Base-by-base conservation (phyloP, 1,139 yeast species). In the Eremothecium sinecaudum region DNA sequence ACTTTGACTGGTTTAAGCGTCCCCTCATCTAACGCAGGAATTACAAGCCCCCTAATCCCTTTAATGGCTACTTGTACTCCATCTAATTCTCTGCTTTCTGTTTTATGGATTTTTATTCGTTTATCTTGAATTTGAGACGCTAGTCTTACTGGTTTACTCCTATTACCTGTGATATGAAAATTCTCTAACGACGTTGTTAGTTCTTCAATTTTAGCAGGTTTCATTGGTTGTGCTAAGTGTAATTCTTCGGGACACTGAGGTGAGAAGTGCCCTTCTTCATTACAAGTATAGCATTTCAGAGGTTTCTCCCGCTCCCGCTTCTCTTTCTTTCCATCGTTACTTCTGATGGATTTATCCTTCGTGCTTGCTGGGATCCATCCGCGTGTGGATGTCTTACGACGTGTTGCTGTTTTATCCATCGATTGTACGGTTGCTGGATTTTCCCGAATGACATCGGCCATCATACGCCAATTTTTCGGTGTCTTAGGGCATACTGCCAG, bases 191-290 rank as follows among this genome's bases (percentile, higher is more conserved):
- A 23, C 11, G 7, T 8, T 8, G 14, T 12, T 23, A 23, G 11
- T 9, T 12, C 25, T 9, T 23, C 25, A 23, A 23, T 23, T 8
- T 12, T 12, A 23, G 8, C 11, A 9, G 7, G 9, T 6, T 12
- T 7, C 9, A 8, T 23, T 23, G 14, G 25, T 23, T 23, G 25
- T 8, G 11, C 25, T 23, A 23, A 23, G 14, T 12, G 8, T 13
- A 8, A 8, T 12, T 23, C 7, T 8, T 23, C 7, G 7, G 25
- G 25, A 12, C 25, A 23, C 7, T 13, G 7, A 9, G 12, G 25
- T 6, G 25, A 9, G 7, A 23, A 9, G 25, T 23, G 25, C 25
- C 25, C 25, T 23, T 23, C 25, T 23, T 23, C 25, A 8, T 13
- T 13, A 23, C 25, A 23, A 23, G 25, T 12, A 12, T 23, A 23